Evolutionary conservation across 2,329 filamentous ascomycete genomes (phyloP), one percentile per base, ranked within the genome.

Genomic region (Xylaria hypoxylon): DNA sequence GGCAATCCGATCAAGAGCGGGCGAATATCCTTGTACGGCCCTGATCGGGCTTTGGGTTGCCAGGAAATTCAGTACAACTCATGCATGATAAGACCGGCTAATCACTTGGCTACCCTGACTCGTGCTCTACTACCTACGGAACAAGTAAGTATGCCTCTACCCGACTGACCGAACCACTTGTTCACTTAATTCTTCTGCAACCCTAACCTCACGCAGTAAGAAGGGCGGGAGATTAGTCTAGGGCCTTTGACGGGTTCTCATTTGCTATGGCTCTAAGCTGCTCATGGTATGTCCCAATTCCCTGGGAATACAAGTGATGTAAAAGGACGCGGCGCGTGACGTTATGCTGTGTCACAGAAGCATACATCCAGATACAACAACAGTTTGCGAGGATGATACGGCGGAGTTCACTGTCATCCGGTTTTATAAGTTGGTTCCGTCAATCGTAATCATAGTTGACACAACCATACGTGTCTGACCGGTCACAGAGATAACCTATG

Each of bases 61-160:
- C 47, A 44, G 31, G 42, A 62, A 58, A 26, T 52, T 8, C 35
- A 55, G 48, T 64, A 65, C 50, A 64, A 47, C 44, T 31, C 55
- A 59, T 69, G 65, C 65, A 68, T 55, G 61, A 65, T 68, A 65
- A 65, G 65, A 62, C 55, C 45, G 62, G 42, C 53, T 38, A 58
- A 63, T 45, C 52, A 26, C 64, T 67, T 67, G 64, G 67, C 68
- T 68, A 62, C 58, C 62, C 62, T 63, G 45, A 59, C 68, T 69
- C 35, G 44, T 66, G 64, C 68, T 70, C 68, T 67, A 38, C 68
- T 67, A 38, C 48, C 28, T 56, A 26, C 55, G 60, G 61, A 64
- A 66, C 59, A 68, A 62, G 68, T 68, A 68, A 68, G 53, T 62
- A 67, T 71, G 68, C 65, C 64, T 69, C 68, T 74, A 74, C 69